Evolutionary conservation across 331 rosid species (phyloP).

Genomic region (Quercus lobata): DNA sequence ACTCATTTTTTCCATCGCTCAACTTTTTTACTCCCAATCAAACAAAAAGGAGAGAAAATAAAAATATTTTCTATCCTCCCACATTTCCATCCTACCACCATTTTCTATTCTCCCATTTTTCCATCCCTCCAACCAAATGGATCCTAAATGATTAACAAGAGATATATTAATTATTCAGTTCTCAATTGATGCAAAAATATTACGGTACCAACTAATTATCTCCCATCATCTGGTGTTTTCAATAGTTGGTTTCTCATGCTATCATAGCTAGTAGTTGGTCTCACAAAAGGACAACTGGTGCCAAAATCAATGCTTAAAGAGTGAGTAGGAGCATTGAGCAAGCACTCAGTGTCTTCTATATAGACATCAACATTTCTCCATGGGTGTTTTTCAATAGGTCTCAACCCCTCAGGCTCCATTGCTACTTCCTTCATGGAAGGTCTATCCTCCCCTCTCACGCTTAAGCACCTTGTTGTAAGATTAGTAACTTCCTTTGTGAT

Average conservation of each 20-base stretch:
- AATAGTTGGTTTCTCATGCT: neutral
- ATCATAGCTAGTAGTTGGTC: neutral
- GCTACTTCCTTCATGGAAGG: conserved; percentile 25
- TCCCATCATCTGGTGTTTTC: conserved; percentile 6
- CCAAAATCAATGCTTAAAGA: neutral
- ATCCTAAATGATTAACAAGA: too few relatives aligned
- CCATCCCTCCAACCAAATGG: fast-evolving
- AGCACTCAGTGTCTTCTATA: neutral
- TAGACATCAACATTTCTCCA: neutral
- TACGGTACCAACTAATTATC: neutral
- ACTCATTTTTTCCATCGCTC: too few relatives aligned
- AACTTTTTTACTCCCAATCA: too few relatives aligned
- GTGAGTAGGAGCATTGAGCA: neutral
- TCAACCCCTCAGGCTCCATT: conserved; percentile 4
- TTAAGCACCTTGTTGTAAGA: conserved; percentile 7
- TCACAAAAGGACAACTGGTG: neutral
- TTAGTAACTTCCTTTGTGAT: neutral
- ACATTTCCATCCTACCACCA: too few relatives aligned
- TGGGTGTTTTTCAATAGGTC: neutral
- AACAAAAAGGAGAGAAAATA: too few relatives aligned
- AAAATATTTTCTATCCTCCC: too few relatives aligned
- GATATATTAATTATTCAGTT: too few relatives aligned
- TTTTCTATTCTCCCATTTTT: too few relatives aligned
- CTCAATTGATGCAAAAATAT: too few relatives aligned
- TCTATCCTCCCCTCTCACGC: conserved; percentile 15